Percentiles rank a stretch among this genome's conserved stretches.
phyloP scores from a whole-genome alignment of 2,329 filamentous ascomycete genomes.

The Escovopsis sp. region DNA sequence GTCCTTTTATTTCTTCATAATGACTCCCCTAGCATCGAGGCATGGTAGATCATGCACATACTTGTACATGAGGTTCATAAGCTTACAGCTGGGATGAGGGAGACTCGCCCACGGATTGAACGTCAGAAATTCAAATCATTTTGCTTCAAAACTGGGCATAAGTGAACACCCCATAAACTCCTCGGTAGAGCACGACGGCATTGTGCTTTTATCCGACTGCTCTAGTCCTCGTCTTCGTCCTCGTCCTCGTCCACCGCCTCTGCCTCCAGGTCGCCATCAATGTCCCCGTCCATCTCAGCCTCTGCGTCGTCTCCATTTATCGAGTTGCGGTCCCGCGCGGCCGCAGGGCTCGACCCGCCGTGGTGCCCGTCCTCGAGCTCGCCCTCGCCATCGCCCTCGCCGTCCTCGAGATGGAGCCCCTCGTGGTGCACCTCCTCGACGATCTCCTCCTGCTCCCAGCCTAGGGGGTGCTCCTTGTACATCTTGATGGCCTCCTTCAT shows the following conservation, averaged over 20 bases:
- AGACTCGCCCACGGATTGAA: too few relatives aligned
- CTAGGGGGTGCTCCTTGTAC: constrained; percentile 39
- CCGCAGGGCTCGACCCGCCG: constrained; percentile 8
- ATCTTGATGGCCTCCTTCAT: constrained; percentile 35
- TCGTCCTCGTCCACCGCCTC: constrained; percentile 8
- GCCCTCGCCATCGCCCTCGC: constrained; percentile 15
- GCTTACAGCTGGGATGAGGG: too few relatives aligned
- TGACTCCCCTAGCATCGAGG: too few relatives aligned
- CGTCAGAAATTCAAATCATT: too few relatives aligned
- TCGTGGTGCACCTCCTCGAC: constrained; percentile 4
- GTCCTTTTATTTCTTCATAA: too few relatives aligned
- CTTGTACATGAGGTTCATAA: too few relatives aligned
- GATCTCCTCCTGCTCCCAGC: constrained; percentile 25
- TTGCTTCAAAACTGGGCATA: too few relatives aligned
- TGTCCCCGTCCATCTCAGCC: constrained; percentile 26
- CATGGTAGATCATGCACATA: too few relatives aligned
- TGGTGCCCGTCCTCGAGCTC: constrained; percentile 14
- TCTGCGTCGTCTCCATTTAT: constrained; percentile 27
- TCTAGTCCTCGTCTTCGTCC: constrained; percentile 8
- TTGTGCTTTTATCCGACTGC: not conserved
- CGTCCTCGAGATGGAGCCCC: constrained; percentile 11
- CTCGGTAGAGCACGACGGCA: not conserved
- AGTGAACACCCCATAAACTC: not conserved
- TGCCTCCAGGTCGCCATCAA: too few relatives aligned
- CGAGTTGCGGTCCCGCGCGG: constrained; percentile 13